phyloP scores from a whole-genome alignment of 2,329 filamentous ascomycete genomes.

The Pseudopithomyces chartarum region DNA sequence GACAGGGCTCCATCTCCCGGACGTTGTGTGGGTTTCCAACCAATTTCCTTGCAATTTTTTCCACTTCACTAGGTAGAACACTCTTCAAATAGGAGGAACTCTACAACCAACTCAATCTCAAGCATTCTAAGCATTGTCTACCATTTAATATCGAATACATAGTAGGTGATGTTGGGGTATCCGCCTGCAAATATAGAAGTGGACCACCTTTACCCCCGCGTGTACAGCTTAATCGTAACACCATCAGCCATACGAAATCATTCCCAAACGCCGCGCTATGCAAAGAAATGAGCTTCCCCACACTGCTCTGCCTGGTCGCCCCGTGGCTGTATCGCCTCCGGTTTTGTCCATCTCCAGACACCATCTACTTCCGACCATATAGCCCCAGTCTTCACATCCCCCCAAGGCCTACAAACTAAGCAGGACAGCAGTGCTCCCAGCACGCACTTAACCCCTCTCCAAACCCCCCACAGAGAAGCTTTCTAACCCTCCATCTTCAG shows the following conservation, averaged over 20 bases:
- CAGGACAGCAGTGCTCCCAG: neutral
- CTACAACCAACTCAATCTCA: too few species aligned
- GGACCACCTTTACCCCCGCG: neutral
- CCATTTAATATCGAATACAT: too few species aligned
- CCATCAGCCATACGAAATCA: neutral
- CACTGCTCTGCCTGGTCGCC: neutral
- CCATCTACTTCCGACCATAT: neutral
- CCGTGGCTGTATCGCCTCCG: neutral
- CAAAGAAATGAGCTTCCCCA: neutral
- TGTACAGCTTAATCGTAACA: neutral
- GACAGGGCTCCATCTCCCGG: neutral
- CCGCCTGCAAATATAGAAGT: neutral
- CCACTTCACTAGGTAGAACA: neutral
- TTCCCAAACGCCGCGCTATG: conserved; percentile 17
- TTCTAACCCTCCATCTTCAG: conserved; percentile 23
- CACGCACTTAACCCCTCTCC: neutral
- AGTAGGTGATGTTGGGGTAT: too few species aligned
- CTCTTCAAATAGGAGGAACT: too few species aligned
- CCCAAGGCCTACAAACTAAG: neutral
- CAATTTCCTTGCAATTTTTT: neutral
- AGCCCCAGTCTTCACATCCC: neutral
- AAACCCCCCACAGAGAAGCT: neutral
- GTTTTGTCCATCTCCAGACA: too few species aligned
- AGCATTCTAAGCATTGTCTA: too few species aligned
- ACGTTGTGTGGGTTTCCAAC: neutral